Evolutionary conservation across 2,329 filamentous ascomycete genomes (phyloP), one percentile per base, ranked within the genome.

Genomic region (Phaeoacremonium minimum): DNA sequence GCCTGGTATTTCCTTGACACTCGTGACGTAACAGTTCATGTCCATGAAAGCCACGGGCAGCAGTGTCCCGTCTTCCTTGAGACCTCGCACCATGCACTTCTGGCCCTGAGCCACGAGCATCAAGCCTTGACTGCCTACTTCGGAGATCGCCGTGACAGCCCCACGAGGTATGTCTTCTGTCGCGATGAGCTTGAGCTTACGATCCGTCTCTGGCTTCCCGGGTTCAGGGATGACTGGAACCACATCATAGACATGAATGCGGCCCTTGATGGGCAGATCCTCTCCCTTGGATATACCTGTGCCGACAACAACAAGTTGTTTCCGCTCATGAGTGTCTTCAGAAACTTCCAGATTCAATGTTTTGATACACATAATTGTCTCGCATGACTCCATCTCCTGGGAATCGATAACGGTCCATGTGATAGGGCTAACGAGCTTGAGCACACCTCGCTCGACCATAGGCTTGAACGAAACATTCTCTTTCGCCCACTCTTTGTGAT

Each of bases 11-110:
- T 88, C 87, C 53, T 90, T 93, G 36, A 88, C 76, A n/a, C 84
- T 80, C 3, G 82, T 87, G 11, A 95, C 87, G 52, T 95, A 93
- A 60, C 87, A 94, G 63, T 87, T 93, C 81, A 96, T 94, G 53
- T 98, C 93, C 73, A 98, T 85, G 55, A 98, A 98, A 0, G 93
- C 93, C 4, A 98, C 91, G 0, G 93, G 93, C 1, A 97, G 71
- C 35, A 97, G 74, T 2, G 86, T 89, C 1, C 90, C 88, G 55
- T 98, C 93, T 59, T 98, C 93, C 58, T 96, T 96, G 4, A 98
- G 73, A 28, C 93, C 93, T 41, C 93, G 77, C 2, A 98, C 89
- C 85, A 98, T 94, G 58, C 89, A 91, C 62, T 98, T 98, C 53
- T 96, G 90, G 1, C 93, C 93, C 56, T 98, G 93, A 0, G 90